Evolutionary conservation across 2,329 filamentous ascomycete genomes (phyloP), one percentile per base, ranked within the genome.

Genomic region (Cryphonectria naterciae): DNA sequence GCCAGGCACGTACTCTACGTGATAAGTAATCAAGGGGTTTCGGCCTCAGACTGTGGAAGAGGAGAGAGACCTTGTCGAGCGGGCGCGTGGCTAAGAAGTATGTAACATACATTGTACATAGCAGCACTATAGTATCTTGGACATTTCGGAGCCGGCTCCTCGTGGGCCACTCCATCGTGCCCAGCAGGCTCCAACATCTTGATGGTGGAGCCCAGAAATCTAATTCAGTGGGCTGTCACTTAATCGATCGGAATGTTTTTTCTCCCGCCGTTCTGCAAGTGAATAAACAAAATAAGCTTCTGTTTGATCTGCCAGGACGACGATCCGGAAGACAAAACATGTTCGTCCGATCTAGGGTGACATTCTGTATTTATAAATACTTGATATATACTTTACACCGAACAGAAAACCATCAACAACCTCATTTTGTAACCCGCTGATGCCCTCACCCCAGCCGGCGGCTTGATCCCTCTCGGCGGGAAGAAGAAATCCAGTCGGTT

Each of bases 321-420:
- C n/a, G 54, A 32, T 19, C 25, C 15, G 4, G 54, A 28, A 58
- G 35, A 58, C 54, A 15, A 58, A 58, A 58, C 28, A 61, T 61
- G 58, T 61, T 61, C 22, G 22, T 61, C 28, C 54, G 54, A 58
- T 58, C 54, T 35, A 58, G 25, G 54, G 54, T 58, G 5, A 17
- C 25, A 58, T 58, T 32, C 3, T 32, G 17, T 22, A 6, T 8
- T 49, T 49, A 49, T 49, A 10, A n/a, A 49, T 49, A 49, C 10
- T 32, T 32, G 4, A n/a, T 19, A n/a, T 49, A 7, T 49, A 49
- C 15, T 17, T 17, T 10, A 37, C 7, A 37, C 4, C 1, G 43
- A 49, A n/a, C 46, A 49, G 2, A n/a, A 2, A n/a, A 58, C 25
- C 54, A 35, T 35, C 25, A 17, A 17, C 11, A 32, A 17, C 25